Evolutionary conservation across 1,139 yeast genomes (phyloP).

Genomic region (Scheffersomyces illinoinensis): DNA sequence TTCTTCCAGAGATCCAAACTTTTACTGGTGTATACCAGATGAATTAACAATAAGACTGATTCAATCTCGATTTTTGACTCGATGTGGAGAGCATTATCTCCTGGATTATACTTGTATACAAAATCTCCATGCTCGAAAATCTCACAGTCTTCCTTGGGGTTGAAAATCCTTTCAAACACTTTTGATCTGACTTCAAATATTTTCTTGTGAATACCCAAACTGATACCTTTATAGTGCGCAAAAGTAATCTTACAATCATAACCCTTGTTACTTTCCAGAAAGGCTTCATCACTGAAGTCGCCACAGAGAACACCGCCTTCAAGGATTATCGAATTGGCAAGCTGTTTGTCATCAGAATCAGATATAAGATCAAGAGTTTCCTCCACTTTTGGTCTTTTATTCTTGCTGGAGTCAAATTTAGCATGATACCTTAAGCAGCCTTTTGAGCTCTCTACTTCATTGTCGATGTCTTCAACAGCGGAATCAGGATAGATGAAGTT

Average conservation of each 20-base stretch:
- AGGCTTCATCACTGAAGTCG: not conserved
- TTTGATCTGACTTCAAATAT: constrained; percentile 30
- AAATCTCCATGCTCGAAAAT: constrained; percentile 19
- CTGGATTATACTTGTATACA: constrained; percentile 22
- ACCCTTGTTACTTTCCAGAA: constrained; percentile 3
- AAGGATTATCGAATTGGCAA: not conserved
- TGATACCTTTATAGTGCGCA: constrained; percentile 14
- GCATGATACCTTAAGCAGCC: constrained; percentile 6
- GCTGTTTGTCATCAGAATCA: constrained; percentile 3
- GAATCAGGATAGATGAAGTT: constrained; percentile 27
- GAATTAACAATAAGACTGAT: constrained; percentile 33
- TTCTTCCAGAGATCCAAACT: constrained; percentile 28
- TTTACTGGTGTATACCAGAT: constrained; percentile 35
- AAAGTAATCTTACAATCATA: constrained; percentile 28
- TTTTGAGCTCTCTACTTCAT: constrained; percentile 4
- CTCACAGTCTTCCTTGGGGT: constrained; percentile 15
- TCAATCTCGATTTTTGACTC: constrained; percentile 20
- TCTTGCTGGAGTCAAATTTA: constrained; percentile 17
- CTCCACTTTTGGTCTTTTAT: constrained; percentile 15
- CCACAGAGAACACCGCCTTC: not conserved
- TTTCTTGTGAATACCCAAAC: constrained; percentile 32
- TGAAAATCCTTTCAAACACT: constrained; percentile 23
- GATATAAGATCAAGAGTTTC: constrained; percentile 18
- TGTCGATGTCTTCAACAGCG: constrained; percentile 10
- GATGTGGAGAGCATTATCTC: constrained; percentile 14